A percentile compares a stretch with the other conserved stretches of the same genome.
These are phyloP conservation scores for Microthlaspi erraticum DNA, from an alignment of 345 rosid genomes.

Conservation along the genomic window DNA sequence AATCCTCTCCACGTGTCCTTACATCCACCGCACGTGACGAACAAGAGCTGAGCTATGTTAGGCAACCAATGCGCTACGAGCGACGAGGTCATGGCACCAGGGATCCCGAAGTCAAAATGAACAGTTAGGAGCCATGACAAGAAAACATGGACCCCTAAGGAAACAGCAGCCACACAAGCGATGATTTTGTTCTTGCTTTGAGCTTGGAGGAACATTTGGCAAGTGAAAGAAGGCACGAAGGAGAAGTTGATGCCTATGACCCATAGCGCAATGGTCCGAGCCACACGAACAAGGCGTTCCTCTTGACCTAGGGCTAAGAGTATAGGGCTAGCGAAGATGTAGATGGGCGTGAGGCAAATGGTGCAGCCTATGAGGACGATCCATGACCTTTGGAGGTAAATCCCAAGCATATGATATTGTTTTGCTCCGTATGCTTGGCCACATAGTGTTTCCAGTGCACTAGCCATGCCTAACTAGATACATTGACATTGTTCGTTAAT, in stretches of 20 bases:
- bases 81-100: constrained; percentile 37
- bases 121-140: constrained; percentile 47
- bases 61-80: constrained; percentile 33
- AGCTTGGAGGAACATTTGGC: constrained; percentile 46
- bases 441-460: constrained; percentile 75
- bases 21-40: constrained; percentile 60
- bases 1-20: constrained; percentile 71
- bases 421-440: constrained; percentile 83
- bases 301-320: constrained; percentile 65
- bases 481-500: neutral
- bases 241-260: constrained; percentile 56
- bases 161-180: constrained; percentile 52
- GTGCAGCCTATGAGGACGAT: constrained; percentile 48
- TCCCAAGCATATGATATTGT: constrained; percentile 75
- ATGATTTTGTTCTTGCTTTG: constrained; percentile 44
- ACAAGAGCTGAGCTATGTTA: constrained; percentile 39
- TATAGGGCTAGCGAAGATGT: constrained; percentile 55
- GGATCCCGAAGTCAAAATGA: constrained; percentile 23
- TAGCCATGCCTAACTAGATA: constrained; percentile 77
- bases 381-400: constrained; percentile 87
- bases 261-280: constrained; percentile 57
- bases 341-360: constrained; percentile 57
- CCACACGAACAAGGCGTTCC: constrained; percentile 44
- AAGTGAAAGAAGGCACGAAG: constrained; percentile 37
- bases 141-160: constrained; percentile 40